Evolutionary conservation across 768 basidiomycete species (phyloP), one percentile per base, ranked within the genome.

Genomic region (Lyophyllum decastes): DNA sequence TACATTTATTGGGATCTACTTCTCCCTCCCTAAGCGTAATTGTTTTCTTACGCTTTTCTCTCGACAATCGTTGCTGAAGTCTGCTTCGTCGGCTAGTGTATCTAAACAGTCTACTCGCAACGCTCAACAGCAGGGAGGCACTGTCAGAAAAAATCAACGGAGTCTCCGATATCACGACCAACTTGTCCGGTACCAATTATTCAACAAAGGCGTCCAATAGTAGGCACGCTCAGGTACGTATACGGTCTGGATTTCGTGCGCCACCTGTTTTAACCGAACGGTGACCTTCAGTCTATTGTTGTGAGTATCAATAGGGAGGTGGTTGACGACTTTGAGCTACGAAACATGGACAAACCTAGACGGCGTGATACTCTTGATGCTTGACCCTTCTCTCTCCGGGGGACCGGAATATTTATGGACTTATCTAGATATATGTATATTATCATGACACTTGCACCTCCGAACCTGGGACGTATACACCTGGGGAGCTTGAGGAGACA

Each of bases 1-100:
- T 61, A 70, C 76, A n/a, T 80, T 78, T 66, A 70, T 79, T 53
- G 77, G 68, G 4, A 73, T 82, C 49, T 81, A 79, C 60, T 74
- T 81, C 56, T 71, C 69, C 43, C 70, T 82, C 14, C 77, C 76
- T 63, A 81, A 82, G 66, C 53, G 80, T 81, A 33, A 64, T 74
- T 59, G 11, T 38, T 38, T 16, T 38, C 30, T 10, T 30, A 5
- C n/a, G 5, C 11, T 38, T 16, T 12, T 16, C 14, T 17, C 35
- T 38, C 30, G 30, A 10, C 30, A 10, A 30, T 30, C 4, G 10
- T 30, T 30, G 30, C 30, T 4, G 30, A 22, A n/a, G n/a, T n/a
- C n/a, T n/a, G n/a, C n/a, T 21, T 0, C 14, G 9, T 16, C 33
- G 21, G 45, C 3, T 19, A 74, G 73, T 74, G 8, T 71, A 66